Evolutionary conservation across 176 grass and related monocot genomes (phyloP).

Genomic region (maize (Zea mays)): Zm-B73-REFERENCE-NAM-5.0 NC_050098.1:172419001-172419500

Average conservation of each 20-base stretch:
- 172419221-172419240: neutral
- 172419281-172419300: conserved; percentile 15
- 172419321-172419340: neutral
- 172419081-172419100: too few species aligned
- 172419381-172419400: neutral
- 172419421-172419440: neutral
- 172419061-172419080: too few species aligned
- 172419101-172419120: too few species aligned
- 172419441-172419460: conserved; percentile 7
- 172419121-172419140: neutral
- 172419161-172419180: neutral
- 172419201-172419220: neutral
- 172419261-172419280: neutral
- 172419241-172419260: neutral
- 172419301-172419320: neutral
- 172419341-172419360: neutral
- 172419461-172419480: conserved; percentile 7
- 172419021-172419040: too few species aligned
- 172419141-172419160: neutral
- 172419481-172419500: neutral
- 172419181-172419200: neutral
- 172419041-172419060: too few species aligned
- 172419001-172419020: too few species aligned
- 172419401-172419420: neutral
- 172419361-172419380: neutral